A percentile compares a stretch with the other conserved stretches of the same genome.
Conservation (phyloP, 2,329 filamentous ascomycete genomes). For the Verticillium zaregamsianum region DNA sequence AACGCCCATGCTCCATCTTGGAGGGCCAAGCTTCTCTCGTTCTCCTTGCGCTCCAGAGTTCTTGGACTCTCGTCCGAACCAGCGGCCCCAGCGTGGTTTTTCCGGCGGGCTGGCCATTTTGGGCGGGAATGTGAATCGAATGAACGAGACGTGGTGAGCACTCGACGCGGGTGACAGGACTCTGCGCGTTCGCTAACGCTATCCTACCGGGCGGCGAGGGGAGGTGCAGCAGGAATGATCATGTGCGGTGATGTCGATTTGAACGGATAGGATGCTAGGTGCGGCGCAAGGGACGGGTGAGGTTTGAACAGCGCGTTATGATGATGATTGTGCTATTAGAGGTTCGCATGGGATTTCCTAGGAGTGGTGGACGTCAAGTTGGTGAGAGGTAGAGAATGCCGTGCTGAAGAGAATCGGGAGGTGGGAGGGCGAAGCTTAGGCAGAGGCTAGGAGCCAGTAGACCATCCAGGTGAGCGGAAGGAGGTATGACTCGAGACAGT, state of each 20-base stretch:
- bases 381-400: background rate
- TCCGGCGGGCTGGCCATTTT: constrained; percentile 5
- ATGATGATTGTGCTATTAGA: background rate
- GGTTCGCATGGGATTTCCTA: background rate
- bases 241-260: background rate
- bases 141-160: no score
- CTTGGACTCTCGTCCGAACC: constrained; percentile 6
- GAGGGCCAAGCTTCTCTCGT: constrained; percentile 12
- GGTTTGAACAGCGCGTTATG: background rate
- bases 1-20: constrained; percentile 69
- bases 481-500: background rate
- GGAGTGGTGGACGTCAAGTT: background rate
- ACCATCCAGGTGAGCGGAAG: background rate
- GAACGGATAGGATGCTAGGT: background rate
- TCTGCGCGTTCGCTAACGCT: background rate
- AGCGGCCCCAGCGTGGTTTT: constrained; percentile 10
- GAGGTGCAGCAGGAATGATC: background rate
- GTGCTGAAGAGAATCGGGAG: background rate
- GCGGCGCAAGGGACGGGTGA: background rate
- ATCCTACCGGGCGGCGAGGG: background rate
- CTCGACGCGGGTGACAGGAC: background rate
- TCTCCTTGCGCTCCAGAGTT: background rate
- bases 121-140: no score
- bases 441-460: background rate
- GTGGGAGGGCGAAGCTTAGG: background rate